Base-by-base conservation (phyloP, 2,329 filamentous ascomycete genomes). In the Colletotrichum higginsianum region DNA sequence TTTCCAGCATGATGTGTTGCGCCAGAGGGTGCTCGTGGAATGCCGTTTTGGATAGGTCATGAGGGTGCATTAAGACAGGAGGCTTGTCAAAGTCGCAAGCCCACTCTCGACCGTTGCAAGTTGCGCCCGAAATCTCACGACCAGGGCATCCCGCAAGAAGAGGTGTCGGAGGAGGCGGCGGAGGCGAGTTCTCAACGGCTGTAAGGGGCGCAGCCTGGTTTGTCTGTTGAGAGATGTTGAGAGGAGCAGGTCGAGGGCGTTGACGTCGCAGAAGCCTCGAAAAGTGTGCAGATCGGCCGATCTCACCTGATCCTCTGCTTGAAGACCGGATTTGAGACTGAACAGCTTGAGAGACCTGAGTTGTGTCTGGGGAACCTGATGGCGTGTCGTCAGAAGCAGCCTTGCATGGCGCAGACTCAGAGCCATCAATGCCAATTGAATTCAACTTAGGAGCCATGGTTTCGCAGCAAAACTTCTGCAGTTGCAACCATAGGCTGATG, bases 11-110 rank as follows among this genome's bases (percentile, higher is more conserved):
- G 8, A 72, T 47, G 11, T 79, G 74, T n/a, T 64, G 72, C 13
- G 79, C 77, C 6, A 84, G 74, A 1, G 82, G 83, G 38, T 84
- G 82, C 40, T 82, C 77, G 38, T 79, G 74, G 58, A 82, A 84
- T 2, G 80, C 75, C 7, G 76, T 77, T 26, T 67, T 75, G 3
- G 82, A 84, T 0, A 82, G 70, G 66, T 82, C 79, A 4, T 80
- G 50, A 1, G 82, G 80, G 55, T 81, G 82, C 1, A 70, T 68
- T n/a, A 80, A 74, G n/a, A 83, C 69, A 8, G 79, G 77, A 1
- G 79, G 76, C 0, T 75, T 79, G 4, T 74, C 68, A 6, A 73
- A 65, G 46, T 83, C 81, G 38, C 76, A 75, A n/a, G 77, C 74
- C 71, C 83, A 82, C 3, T 76, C 76, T 16, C 80, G 79, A 5